Conservation (phyloP, 148 eudicot genomes). For the Mesembryanthemum crystallinum region DNA sequence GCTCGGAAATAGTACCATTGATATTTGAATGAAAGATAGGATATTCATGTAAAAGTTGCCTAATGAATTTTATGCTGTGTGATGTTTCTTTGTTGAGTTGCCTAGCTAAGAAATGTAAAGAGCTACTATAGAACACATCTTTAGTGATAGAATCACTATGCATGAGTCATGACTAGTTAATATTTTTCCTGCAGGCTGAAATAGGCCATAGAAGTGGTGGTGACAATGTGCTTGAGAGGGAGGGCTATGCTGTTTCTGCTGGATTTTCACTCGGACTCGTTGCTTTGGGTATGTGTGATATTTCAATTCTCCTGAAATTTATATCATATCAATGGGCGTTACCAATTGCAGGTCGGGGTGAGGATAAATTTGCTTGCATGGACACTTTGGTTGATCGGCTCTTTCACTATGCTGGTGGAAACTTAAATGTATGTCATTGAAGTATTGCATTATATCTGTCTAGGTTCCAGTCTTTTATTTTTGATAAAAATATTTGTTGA, state of each 20-base stretch:
- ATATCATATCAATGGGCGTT: slow-evolving; percentile 21
- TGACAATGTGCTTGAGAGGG: slow-evolving; percentile 96
- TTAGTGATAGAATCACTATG: neutral
- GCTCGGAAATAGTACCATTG: neutral
- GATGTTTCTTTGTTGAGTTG: neutral
- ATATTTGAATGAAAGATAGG: neutral
- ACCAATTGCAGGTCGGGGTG: slow-evolving; percentile 69
- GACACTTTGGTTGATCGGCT: slow-evolving; percentile 74
- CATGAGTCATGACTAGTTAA: slow-evolving; percentile 1
- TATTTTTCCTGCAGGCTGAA: slow-evolving; percentile 57
- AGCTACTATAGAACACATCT: neutral
- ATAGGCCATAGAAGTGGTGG: slow-evolving; percentile 99
- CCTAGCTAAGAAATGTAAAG: neutral
- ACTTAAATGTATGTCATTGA: slow-evolving; percentile 49
- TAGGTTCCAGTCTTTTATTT: neutral
- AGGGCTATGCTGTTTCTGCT: slow-evolving; percentile 97
- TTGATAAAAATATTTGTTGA: neutral
- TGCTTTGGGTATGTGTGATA: slow-evolving; percentile 68
- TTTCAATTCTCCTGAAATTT: neutral
- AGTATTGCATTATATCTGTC: neutral
- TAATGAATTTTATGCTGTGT: neutral
- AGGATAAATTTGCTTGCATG: slow-evolving; percentile 68
- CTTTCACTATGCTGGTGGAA: slow-evolving; percentile 81
- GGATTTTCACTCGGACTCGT: slow-evolving; percentile 93
- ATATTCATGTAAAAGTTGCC: neutral